Conservation (phyloP, 805 yeast species). For the Pichia kluyveri region DNA sequence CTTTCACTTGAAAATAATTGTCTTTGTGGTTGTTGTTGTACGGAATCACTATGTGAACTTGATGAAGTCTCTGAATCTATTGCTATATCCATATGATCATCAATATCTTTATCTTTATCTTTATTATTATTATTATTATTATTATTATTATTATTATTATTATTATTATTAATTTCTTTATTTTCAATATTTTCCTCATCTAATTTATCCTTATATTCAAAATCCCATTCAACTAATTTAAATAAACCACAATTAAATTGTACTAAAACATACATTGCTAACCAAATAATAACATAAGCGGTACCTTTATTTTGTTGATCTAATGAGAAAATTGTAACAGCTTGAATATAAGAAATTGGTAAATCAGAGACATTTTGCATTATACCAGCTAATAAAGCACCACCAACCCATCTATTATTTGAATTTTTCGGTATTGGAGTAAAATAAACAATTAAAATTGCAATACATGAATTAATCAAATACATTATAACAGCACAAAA, state of each 20-base stretch:
- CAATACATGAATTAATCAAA: conserved; percentile 39
- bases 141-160: not conserved
- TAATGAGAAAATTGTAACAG: conserved; percentile 36
- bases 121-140: not conserved
- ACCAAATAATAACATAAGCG: conserved; percentile 49
- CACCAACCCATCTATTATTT: conserved; percentile 53
- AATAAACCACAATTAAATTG: conserved; percentile 48
- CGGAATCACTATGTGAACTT: too few species aligned
- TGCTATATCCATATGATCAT: not conserved
- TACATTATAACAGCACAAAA: conserved; percentile 44
- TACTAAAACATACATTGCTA: conserved; percentile 41
- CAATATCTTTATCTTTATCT: not conserved
- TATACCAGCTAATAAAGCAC: conserved; percentile 58
- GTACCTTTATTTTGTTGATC: conserved; percentile 31
- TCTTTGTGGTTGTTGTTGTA: not conserved
- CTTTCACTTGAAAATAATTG: not conserved
- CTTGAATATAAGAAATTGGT: conserved; percentile 70
- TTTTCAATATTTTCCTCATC: not conserved
- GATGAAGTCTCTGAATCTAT: not conserved
- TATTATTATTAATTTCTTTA: not conserved
- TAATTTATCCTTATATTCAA: conserved; percentile 23
- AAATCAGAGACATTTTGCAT: conserved; percentile 70
- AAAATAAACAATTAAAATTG: conserved; percentile 25
- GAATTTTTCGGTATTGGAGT: conserved; percentile 42
- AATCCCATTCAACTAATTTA: conserved; percentile 42